Evolutionary conservation across 1,139 yeast species (phyloP), one percentile per base, ranked within the genome.

Genomic region (Zygosaccharomyces pseudobailii): DNA sequence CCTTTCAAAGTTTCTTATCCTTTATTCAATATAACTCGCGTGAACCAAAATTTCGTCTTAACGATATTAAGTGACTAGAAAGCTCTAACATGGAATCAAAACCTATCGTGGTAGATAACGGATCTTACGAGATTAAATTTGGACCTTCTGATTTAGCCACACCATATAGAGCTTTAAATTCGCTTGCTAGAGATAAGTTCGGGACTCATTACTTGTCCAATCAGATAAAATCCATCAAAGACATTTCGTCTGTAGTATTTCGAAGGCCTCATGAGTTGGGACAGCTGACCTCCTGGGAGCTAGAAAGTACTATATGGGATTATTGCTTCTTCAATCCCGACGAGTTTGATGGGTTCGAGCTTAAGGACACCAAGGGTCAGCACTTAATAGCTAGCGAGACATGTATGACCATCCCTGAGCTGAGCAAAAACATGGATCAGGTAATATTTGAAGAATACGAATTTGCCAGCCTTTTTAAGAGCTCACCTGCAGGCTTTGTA

Each of bases 241-340:
- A 89, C 59, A 84, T 81, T 45, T 82, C 95, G 1, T 89, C 94
- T 0, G 74, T 90, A 13, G 75, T 76, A 30, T 79, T 85, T 65
- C 79, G 85, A 51, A 71, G 98, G 46, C 97, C 99, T 0, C 81
- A 80, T 53, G 97, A 89, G 54, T 82, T 84, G 56, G 95, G 97
- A 13, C 95, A 90, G 60, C 69, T 94, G 46, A 81, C 84, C 0
- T 87, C 94, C 34, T 94, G 98, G 98, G 96, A 88, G 54, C 71
- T 87, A 1, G 90, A 94, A 63, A 86, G 85, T 61, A 85, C 86
- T n/a, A 78, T 94, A 3, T 94, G 98, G 98, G 97, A 94, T 64
- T 79, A 84, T 54, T 75, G 87, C 63, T 69, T 84, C 56, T 70
- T 68, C 56, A 70, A 70, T 33, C 68, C 70, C 0, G 60, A 56